Percentiles rank a stretch among this genome's conserved stretches.
Evolutionary conservation across 1,284 basidiomycete species (phyloP).

Genomic region (Cryptococcus neoformans): DNA sequence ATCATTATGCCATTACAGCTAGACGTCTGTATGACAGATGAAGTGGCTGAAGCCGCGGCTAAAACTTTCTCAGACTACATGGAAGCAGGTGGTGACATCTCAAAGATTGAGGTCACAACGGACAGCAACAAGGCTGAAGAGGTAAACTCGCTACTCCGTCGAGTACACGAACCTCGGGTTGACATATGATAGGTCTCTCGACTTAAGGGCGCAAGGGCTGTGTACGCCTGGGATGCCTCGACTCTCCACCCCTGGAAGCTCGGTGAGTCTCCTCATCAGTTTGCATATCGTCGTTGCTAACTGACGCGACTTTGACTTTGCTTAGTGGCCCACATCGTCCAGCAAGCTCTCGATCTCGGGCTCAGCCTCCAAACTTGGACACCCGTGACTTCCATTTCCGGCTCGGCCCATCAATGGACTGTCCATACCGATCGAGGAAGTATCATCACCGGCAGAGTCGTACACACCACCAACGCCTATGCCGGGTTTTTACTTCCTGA

Average conservation of each 20-base stretch:
- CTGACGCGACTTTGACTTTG: neutral
- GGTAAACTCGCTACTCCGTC: constrained; percentile 6
- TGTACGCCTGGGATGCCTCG: constrained; percentile 20
- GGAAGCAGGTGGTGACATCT: constrained; percentile 19
- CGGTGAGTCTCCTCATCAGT: neutral
- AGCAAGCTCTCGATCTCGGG: constrained; percentile 12
- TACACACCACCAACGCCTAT: constrained; percentile 25
- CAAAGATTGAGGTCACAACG: constrained; percentile 12
- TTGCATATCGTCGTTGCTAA: neutral
- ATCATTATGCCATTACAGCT: constrained; percentile 3
- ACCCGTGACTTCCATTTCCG: constrained; percentile 12
- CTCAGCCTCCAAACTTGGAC: constrained; percentile 25
- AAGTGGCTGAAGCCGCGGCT: constrained; percentile 10
- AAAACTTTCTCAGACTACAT: constrained; percentile 13
- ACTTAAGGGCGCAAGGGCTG: constrained; percentile 17
- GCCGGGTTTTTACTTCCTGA: constrained; percentile 19
- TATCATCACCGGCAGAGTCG: constrained; percentile 13
- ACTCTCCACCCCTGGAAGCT: constrained; percentile 26
- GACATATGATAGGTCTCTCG: constrained; percentile 11
- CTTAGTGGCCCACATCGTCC: constrained; percentile 13
- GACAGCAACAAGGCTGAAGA: constrained; percentile 12
- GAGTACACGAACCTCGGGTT: neutral
- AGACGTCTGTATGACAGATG: constrained; percentile 17
- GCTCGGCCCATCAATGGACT: constrained; percentile 11
- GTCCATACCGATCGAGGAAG: constrained; percentile 19